Evolutionary conservation across 305 asterid species (phyloP), one percentile per base, ranked within the genome.

Genomic region (Ajuga reptans): DNA sequence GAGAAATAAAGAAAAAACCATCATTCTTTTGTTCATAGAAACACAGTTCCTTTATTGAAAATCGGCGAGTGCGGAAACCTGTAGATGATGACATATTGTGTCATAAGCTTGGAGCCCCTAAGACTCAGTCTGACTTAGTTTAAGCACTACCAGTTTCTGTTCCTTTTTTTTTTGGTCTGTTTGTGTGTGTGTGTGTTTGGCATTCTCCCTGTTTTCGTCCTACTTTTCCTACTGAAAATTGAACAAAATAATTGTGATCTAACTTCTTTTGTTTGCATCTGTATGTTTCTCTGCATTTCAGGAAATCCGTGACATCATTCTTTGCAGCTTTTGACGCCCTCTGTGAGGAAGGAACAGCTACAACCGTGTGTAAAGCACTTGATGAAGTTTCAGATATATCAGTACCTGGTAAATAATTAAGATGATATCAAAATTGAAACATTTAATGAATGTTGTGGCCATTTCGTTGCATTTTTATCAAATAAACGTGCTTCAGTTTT

Each of bases 291-390:
- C 43, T 21, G 39, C 69, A 17, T 77, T 79, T 82, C 86, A 92
- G 99, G 85, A 93, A 91, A 78, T 93, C 99, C 0, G 99, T 81
- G 79, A 80, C 87, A 66, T 87, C 99, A 74, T 90, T 93, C 82
- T 93, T 93, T 80, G 96, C 95, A 83, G 92, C 87, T 42, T 93
- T 61, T 78, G 99, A 93, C 76, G 96, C 96, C 31, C 96, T 93
- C 33, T 82, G 99, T 69, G 99, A 93, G 79, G 99, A 93, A 82
- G 99, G 99, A 79, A 93, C 96, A 29, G 97, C 99, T 61, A 85
- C 96, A 63, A 11, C 95, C 53, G 96, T 93, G 53, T 90, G 97
- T 74, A 75, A 84, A 78, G 92, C 95, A 58, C 97, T 93, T 73
- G 91, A 87, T 57, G 99, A 90, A 72, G 86, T 93, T 77, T 89